Evolutionary conservation across 371 early-diverging fungal species (phyloP), one percentile per base, ranked within the genome.

Genomic region (Mortierella sp.): DNA sequence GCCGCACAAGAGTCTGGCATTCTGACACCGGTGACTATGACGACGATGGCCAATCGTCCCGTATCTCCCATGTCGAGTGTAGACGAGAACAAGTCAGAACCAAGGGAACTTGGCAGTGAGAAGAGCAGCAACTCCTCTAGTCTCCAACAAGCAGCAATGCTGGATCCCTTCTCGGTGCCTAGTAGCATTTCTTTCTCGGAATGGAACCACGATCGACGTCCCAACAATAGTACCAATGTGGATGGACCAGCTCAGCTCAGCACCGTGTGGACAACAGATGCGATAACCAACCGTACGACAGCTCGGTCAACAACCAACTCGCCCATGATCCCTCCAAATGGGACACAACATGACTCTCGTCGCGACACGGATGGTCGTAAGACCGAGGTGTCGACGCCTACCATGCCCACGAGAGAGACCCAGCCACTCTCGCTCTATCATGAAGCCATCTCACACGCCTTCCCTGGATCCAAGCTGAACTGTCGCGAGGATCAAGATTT

Each of bases 121-220:
- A n/a, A n/a, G n/a, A 25, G 48, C 48, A 8, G 21, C 48, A 25
- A 25, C 8, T 6, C 24, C 4, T 12, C 24, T 47, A 6, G 45
- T 19, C 10, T 12, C 49, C 0, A 57, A 17, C 66, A 66, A 9
- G 73, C 43, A 14, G 48, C 67, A 7, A 74, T 74, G 76, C 29
- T 74, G 44, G 76, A 74, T 29, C 76, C 76, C 2, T 74, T 68
- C 41, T 74, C 76, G 24, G 61, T 74, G 64, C 76, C 76, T 2
- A 67, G 76, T n/a, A 74, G 76, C 49, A 67, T 74, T 48, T 28
- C 56, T 0, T 74, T 74, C 50, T 69, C 76, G 14, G 61, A 57
- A 3, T 39, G 45, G 41, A 29, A 29, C 25, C 56, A 56, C 41
- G 64, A 45, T 27, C 58, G 64, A 17, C 57, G 46, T 10, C 13